Evolutionary conservation across 2,329 filamentous ascomycete species (phyloP).

Genomic region (Elsinoe batatas): DNA sequence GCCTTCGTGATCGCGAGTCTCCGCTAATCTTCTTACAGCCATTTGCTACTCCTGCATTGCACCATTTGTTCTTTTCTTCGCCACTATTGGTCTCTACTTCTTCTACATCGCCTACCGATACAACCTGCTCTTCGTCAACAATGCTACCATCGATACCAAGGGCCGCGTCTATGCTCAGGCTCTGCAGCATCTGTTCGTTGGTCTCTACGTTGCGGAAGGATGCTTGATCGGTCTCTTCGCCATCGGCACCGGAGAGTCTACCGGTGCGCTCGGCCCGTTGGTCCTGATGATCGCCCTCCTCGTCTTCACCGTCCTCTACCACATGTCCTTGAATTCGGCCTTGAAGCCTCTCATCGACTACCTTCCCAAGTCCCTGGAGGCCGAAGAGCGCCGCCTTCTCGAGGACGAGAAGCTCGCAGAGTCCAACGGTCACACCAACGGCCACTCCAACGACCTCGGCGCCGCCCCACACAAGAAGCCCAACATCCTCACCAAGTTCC

Average conservation of each 20-base stretch:
- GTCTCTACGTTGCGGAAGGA: slow-evolving; percentile 71
- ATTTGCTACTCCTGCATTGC: slow-evolving; percentile 82
- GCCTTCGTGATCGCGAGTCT: not conserved
- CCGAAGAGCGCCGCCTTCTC: slow-evolving; percentile 29
- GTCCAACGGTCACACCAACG: slow-evolving; percentile 24
- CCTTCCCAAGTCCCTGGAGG: slow-evolving; percentile 47
- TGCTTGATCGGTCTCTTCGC: slow-evolving; percentile 80
- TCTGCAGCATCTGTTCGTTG: slow-evolving; percentile 73
- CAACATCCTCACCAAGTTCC: slow-evolving; percentile 51
- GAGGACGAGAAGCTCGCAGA: slow-evolving; percentile 23
- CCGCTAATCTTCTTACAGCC: slow-evolving; percentile 32
- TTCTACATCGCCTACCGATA: slow-evolving; percentile 87
- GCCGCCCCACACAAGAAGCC: slow-evolving; percentile 39
- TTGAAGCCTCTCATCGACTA: slow-evolving; percentile 67
- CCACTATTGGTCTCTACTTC: slow-evolving; percentile 63
- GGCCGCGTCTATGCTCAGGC: slow-evolving; percentile 81
- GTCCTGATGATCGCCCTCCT: slow-evolving; percentile 68
- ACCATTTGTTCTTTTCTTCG: slow-evolving; percentile 74
- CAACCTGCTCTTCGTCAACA: slow-evolving; percentile 79
- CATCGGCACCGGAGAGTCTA: slow-evolving; percentile 47
- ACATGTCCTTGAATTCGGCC: slow-evolving; percentile 62
- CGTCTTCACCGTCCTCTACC: slow-evolving; percentile 65
- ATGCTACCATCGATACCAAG: slow-evolving; percentile 74
- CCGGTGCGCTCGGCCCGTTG: slow-evolving; percentile 50
- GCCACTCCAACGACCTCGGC: slow-evolving; percentile 28